Conservation (phyloP, 148 eudicot species). For the Tetragonia tetragonoides region DNA sequence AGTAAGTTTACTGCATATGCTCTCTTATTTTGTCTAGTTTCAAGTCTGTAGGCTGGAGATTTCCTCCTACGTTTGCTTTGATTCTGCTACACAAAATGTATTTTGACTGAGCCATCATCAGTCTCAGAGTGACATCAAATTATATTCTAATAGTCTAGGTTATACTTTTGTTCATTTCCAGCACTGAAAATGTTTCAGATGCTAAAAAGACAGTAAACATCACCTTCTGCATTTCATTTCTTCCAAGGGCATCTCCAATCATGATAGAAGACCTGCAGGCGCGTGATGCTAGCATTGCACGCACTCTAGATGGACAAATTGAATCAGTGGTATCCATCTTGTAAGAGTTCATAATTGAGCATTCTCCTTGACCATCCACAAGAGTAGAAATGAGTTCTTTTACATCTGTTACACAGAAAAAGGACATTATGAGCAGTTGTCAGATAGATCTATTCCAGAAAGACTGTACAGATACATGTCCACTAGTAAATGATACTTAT, state of each 20-base stretch:
- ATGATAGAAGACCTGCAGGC: slow-evolving; percentile 94
- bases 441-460: not conserved
- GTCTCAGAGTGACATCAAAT: not conserved
- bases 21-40: too few species aligned
- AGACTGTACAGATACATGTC: not conserved
- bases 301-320: slow-evolving; percentile 87
- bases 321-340: slow-evolving; percentile 78
- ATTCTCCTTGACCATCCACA: slow-evolving; percentile 86
- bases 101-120: not conserved
- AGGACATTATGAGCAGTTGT: slow-evolving; percentile 1
- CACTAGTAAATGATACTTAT: not conserved
- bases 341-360: slow-evolving; percentile 67
- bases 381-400: slow-evolving; percentile 90
- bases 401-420: slow-evolving; percentile 54
- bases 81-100: not conserved
- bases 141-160: not conserved
- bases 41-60: not conserved
- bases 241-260: slow-evolving; percentile 93
- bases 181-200: not conserved
- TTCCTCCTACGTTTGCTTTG: not conserved
- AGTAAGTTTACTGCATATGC: too few species aligned
- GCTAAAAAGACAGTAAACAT: slow-evolving; percentile 1
- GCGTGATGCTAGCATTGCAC: slow-evolving; percentile 97
- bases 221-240: slow-evolving; percentile 96
- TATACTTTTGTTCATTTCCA: not conserved